These are phyloP conservation scores for Symbiodinium pilosum DNA, from an alignment of 73 alveolate species.

Conservation along the genomic window DNA sequence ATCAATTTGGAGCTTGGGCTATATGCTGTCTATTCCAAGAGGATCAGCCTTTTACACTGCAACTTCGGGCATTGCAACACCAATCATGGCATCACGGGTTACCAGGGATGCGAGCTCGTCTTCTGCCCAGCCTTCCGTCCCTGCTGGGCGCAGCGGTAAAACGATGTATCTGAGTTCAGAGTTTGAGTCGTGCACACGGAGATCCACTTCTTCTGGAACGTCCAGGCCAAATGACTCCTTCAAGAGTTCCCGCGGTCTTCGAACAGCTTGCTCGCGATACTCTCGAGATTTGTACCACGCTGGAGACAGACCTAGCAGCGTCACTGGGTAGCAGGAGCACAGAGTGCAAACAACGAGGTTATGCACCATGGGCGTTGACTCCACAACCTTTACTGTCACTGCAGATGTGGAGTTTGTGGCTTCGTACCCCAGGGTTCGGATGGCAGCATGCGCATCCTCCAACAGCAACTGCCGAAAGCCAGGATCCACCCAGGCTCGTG, in stretches of 20 bases:
- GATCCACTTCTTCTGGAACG: not conserved
- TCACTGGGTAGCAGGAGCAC: slow-evolving; percentile 81
- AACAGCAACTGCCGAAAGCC: slow-evolving; percentile 10
- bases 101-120: slow-evolving; percentile 34
- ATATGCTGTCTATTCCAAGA: too few species aligned
- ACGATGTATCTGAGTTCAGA: slow-evolving; percentile 36
- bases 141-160: slow-evolving; percentile 46
- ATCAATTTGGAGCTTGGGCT: too few species aligned
- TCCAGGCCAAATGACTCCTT: slow-evolving; percentile 57
- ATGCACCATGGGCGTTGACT: slow-evolving; percentile 32
- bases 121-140: slow-evolving; percentile 62
- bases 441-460: slow-evolving; percentile 54
- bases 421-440: not conserved
- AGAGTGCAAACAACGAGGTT: slow-evolving; percentile 87
- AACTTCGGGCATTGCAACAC: slow-evolving; percentile 59
- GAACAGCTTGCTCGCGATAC: slow-evolving; percentile 39
- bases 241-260: slow-evolving; percentile 62
- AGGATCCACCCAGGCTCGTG: slow-evolving; percentile 49
- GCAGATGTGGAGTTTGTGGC: not conserved
- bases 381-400: slow-evolving; percentile 51
- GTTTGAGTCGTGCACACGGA: slow-evolving; percentile 64
- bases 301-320: slow-evolving; percentile 59
- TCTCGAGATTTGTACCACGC: slow-evolving; percentile 89
- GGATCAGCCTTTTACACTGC: not conserved
- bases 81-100: slow-evolving; percentile 83